These are phyloP conservation scores for Alternaria dauci DNA, from an alignment of 2,329 filamentous ascomycete genomes.

Conservation along the genomic window DNA sequence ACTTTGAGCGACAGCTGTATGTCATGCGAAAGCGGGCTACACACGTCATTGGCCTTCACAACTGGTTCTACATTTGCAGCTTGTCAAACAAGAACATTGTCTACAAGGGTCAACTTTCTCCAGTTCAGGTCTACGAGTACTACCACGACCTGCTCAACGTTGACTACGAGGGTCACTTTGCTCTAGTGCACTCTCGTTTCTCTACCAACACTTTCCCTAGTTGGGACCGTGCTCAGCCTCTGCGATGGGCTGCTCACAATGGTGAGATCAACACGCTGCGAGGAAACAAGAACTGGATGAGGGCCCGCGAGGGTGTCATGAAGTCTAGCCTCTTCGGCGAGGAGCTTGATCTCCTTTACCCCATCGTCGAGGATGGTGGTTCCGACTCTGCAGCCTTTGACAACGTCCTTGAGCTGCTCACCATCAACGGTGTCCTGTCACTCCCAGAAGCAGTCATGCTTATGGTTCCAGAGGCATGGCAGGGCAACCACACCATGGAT, in stretches of 20 bases:
- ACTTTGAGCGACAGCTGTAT: constrained; percentile 93
- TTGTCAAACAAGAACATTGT: constrained; percentile 98
- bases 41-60: constrained; percentile 92
- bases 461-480: constrained; percentile 98
- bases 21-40: constrained; percentile 93
- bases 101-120: constrained; percentile 96
- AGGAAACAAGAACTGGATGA: constrained; percentile 99
- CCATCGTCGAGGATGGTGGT: constrained; percentile 94
- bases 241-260: constrained; percentile 97
- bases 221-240: constrained; percentile 95
- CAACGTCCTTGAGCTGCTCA: constrained; percentile 91
- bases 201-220: constrained; percentile 98
- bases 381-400: constrained; percentile 98
- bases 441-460: constrained; percentile 97
- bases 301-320: constrained; percentile 92
- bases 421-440: constrained; percentile 94
- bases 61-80: constrained; percentile 99
- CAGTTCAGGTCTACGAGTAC: constrained; percentile 96
- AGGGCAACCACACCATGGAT: constrained; percentile 91
- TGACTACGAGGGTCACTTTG: constrained; percentile 97
- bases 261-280: constrained; percentile 98
- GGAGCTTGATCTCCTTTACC: constrained; percentile 88
- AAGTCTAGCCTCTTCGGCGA: constrained; percentile 92
- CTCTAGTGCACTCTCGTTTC: constrained; percentile 94
- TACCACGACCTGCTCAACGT: constrained; percentile 97